Conservation (phyloP, 2,329 filamentous ascomycete genomes). For the Fusarium hainanense region DNA sequence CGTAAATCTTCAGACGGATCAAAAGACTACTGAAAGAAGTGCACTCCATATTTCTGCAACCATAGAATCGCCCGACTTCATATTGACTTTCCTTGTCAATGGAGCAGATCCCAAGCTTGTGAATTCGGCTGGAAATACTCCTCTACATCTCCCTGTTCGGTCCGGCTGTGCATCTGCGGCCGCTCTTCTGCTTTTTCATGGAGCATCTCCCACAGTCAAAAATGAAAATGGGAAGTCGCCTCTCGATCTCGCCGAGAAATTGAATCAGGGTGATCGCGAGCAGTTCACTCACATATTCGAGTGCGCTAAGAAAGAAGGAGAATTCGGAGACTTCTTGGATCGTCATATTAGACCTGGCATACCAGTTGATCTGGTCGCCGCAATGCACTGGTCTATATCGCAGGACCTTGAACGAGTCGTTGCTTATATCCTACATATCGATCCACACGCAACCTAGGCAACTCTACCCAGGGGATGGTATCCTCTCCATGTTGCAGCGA, state of each 20-base stretch:
- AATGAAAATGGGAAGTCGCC: conserved; percentile 6
- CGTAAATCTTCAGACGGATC: conserved; percentile 20
- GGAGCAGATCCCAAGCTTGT: conserved; percentile 2
- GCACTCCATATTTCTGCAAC: conserved; percentile 17
- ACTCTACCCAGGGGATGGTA: conserved; percentile 9
- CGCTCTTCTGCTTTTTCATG: conserved; percentile 23
- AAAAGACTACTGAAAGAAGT: not conserved
- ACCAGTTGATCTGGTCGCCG: not conserved
- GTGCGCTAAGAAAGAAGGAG: not conserved
- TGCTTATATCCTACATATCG: conserved; percentile 14
- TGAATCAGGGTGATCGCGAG: not conserved
- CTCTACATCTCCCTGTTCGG: conserved; percentile 19
- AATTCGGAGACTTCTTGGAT: not conserved
- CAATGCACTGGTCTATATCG: conserved; percentile 2
- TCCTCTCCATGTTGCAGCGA: conserved; percentile 20
- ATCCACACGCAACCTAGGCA: conserved; percentile 1
- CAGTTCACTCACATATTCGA: conserved; percentile 5
- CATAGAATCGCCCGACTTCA: not conserved
- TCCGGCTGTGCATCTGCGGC: conserved; percentile 4
- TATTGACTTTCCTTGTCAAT: not conserved
- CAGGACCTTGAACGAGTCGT: conserved; percentile 5
- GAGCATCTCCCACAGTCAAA: conserved; percentile 1
- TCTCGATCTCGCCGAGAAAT: not conserved
- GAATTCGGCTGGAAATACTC: conserved; percentile 5
- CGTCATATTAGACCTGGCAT: not conserved